Conservation (phyloP, 208 protist species). For the Acanthamoeba lenticulata region DNA sequence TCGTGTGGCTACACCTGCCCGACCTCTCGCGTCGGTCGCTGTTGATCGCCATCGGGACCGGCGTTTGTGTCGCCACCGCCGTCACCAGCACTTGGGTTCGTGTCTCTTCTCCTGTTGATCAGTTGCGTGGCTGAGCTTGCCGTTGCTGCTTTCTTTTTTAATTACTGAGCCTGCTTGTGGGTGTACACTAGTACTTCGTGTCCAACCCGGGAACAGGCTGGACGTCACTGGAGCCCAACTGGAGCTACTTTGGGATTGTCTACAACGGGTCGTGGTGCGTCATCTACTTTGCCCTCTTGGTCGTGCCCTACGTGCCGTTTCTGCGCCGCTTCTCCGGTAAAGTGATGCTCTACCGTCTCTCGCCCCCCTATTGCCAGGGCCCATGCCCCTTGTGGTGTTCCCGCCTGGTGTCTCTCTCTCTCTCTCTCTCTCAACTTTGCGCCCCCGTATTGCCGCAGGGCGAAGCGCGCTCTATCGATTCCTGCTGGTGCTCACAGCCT, state of each 20-base stretch:
- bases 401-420: no score
- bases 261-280: not conserved
- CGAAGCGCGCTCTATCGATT: not conserved
- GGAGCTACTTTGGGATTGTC: not conserved
- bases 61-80: not conserved
- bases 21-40: not conserved
- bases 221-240: not conserved
- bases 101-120: not conserved
- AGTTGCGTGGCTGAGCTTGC: not conserved
- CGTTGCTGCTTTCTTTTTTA: not conserved
- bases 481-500: not conserved
- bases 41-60: not conserved
- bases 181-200: not conserved
- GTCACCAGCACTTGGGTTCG: not conserved
- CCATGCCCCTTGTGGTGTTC: no score
- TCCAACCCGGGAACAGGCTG: not conserved
- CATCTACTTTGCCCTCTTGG: not conserved
- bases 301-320: not conserved
- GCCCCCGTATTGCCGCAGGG: not conserved
- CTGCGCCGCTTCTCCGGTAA: not conserved
- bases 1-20: constrained; percentile 8
- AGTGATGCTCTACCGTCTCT: no score
- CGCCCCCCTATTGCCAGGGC: no score
- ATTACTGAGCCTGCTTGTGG: not conserved
- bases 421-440: not conserved